These are phyloP conservation scores for Petrea volubilis DNA, from an alignment of 257 asterid genomes.

Conservation along the genomic window DNA sequence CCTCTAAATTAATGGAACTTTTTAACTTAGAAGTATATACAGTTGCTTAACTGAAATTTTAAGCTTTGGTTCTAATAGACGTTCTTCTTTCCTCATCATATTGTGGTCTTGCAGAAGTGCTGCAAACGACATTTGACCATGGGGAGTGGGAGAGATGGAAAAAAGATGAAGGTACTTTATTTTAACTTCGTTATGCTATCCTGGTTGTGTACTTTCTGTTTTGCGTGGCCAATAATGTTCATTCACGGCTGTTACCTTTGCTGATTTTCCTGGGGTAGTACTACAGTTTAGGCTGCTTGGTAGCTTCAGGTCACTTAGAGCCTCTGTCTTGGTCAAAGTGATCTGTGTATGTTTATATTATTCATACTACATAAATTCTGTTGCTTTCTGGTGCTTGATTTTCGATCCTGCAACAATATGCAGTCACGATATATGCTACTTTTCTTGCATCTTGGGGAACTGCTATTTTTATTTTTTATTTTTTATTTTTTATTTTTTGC, in stretches of 20 bases:
- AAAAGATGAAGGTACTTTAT: slow-evolving; percentile 59
- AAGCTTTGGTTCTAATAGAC: neutral
- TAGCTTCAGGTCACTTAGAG: neutral
- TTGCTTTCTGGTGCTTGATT: neutral
- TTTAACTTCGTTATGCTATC: neutral
- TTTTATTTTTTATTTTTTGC: neutral
- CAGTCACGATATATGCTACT: neutral
- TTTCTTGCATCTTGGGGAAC: slow-evolving; percentile 5
- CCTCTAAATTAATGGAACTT: neutral
- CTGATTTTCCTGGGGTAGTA: neutral
- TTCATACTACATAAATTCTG: neutral
- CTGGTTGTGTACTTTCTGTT: slow-evolving; percentile 4
- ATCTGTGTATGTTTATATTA: neutral
- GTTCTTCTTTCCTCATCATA: slow-evolving; percentile 14
- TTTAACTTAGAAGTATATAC: neutral
- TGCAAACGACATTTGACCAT: slow-evolving; percentile 56
- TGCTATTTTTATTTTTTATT: too few relatives aligned
- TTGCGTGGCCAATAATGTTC: slow-evolving; percentile 11
- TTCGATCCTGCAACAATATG: neutral
- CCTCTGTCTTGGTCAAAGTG: slow-evolving; percentile 8
- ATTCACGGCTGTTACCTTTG: neutral
- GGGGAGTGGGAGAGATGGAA: slow-evolving; percentile 66
- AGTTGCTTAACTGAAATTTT: slow-evolving; percentile 10
- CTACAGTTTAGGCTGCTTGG: neutral
- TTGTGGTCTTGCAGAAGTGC: slow-evolving; percentile 62